Percentiles rank a stretch among this genome's conserved stretches.
Evolutionary conservation across 345 rosid genomes (phyloP).

Genomic region (Clarkia xantiana): DNA sequence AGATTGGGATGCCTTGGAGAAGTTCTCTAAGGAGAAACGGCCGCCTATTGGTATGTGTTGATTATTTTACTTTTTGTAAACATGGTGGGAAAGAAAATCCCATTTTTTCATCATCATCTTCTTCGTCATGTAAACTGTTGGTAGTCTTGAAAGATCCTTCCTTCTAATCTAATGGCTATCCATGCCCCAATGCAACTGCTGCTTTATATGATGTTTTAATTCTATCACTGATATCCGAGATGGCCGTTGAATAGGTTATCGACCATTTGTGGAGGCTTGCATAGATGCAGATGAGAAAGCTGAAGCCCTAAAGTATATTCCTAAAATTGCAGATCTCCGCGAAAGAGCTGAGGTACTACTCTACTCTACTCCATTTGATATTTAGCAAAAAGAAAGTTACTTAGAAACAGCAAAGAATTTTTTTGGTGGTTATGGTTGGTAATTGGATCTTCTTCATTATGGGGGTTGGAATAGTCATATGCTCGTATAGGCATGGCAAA

Average conservation of each 20-base stretch:
- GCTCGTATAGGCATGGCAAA: conserved; percentile 96
- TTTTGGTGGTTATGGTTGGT: too few relatives aligned
- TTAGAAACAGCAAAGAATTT: too few relatives aligned
- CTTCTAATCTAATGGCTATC: too few relatives aligned
- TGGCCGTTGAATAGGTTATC: conserved; percentile 39
- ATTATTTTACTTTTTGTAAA: background rate
- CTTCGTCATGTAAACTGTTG: too few relatives aligned
- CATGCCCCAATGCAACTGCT: too few relatives aligned
- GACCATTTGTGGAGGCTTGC: conserved; percentile 97
- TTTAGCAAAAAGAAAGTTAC: too few relatives aligned
- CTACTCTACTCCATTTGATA: too few relatives aligned
- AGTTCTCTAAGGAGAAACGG: conserved; percentile 88
- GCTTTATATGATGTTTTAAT: too few relatives aligned
- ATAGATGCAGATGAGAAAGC: conserved; percentile 75
- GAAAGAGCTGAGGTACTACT: conserved; percentile 89
- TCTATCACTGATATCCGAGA: background rate
- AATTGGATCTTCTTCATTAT: conserved; percentile 7
- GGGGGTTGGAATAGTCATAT: conserved; percentile 41
- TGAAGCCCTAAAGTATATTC: conserved; percentile 89
- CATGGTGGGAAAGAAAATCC: too few relatives aligned
- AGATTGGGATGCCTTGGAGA: conserved; percentile 89
- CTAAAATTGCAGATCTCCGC: conserved; percentile 71
- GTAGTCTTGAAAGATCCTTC: too few relatives aligned
- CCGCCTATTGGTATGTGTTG: conserved; percentile 64
- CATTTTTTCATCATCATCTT: too few relatives aligned